Conservation (phyloP, 2,329 filamentous ascomycete genomes). For the Trichophyton benhamiae region DNA sequence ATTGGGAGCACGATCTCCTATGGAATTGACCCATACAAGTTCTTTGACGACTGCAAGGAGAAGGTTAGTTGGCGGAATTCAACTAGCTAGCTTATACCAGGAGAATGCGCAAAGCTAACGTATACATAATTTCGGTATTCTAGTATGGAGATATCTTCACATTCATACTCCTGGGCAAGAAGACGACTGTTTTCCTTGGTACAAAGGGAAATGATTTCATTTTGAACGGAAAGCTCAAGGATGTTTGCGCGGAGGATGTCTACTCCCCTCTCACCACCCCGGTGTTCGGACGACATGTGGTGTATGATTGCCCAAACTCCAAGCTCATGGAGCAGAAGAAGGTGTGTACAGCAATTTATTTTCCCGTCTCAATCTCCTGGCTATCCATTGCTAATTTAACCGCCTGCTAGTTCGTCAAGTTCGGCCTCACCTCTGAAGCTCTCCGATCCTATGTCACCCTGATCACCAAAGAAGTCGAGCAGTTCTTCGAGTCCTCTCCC, state of each 20-base stretch:
- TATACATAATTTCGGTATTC: slow-evolving; percentile 2
- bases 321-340: slow-evolving; percentile 97
- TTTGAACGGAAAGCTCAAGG: slow-evolving; percentile 77
- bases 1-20: slow-evolving; percentile 87
- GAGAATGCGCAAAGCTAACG: not conserved
- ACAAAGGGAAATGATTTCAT: slow-evolving; percentile 82
- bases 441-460: slow-evolving; percentile 62
- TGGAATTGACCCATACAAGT: slow-evolving; percentile 67
- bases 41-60: slow-evolving; percentile 52
- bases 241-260: slow-evolving; percentile 82
- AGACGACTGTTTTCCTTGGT: slow-evolving; percentile 75
- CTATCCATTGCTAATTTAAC: not conserved
- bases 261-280: slow-evolving; percentile 63
- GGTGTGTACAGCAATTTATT: slow-evolving; percentile 37
- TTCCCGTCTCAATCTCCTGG: not conserved
- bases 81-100: too few relatives aligned
- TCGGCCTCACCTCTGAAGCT: slow-evolving; percentile 49
- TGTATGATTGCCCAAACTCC: slow-evolving; percentile 81
- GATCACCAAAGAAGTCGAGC: slow-evolving; percentile 60
- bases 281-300: slow-evolving; percentile 71
- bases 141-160: slow-evolving; percentile 85
- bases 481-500: slow-evolving; percentile 57
- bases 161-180: slow-evolving; percentile 76
- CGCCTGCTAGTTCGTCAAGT: slow-evolving; percentile 47
- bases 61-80: slow-evolving; percentile 46